Percentiles rank a stretch among this genome's conserved stretches.
Conservation (phyloP, 2,329 filamentous ascomycete genomes). For the Aspergillus sp. region DNA sequence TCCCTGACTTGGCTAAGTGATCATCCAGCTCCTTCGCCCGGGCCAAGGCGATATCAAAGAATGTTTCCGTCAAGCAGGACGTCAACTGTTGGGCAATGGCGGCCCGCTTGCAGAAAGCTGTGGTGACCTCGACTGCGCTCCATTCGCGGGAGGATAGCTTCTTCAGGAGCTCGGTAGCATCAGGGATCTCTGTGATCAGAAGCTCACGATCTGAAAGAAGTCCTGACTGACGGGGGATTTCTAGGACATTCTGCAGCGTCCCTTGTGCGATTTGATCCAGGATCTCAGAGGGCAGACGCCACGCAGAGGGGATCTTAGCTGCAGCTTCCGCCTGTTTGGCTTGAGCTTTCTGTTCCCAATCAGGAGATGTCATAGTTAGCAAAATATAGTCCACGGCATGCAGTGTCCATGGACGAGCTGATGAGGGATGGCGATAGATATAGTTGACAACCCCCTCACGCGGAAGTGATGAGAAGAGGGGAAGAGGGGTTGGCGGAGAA, state of each 20-base stretch:
- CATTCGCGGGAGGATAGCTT: constrained; percentile 4
- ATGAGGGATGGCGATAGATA: too few relatives aligned
- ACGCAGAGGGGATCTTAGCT: constrained; percentile 29
- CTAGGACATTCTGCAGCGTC: not conserved
- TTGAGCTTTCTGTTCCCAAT: constrained; percentile 14
- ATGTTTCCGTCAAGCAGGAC: constrained; percentile 31
- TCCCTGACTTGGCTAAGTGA: constrained; percentile 18
- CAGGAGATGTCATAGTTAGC: constrained; percentile 2
- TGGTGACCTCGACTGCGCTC: constrained; percentile 11
- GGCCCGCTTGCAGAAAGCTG: constrained; percentile 37
- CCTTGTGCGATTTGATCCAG: not conserved
- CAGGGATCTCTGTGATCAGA: not conserved
- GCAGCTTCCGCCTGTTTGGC: constrained; percentile 23
- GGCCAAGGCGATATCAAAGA: constrained; percentile 29
- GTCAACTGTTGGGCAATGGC: constrained; percentile 33
- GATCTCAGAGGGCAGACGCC: constrained; percentile 18
- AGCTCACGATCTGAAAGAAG: not conserved
- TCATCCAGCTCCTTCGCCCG: constrained; percentile 31
- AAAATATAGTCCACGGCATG: not conserved
- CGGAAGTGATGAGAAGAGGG: too few relatives aligned
- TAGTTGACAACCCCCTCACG: too few relatives aligned
- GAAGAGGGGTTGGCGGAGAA: too few relatives aligned
- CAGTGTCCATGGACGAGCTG: too few relatives aligned
- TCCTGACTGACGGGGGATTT: not conserved
- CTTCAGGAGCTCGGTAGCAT: not conserved